Percentiles rank a stretch among this genome's conserved stretches.
Conservation (phyloP, 345 rosid species). For the Hevea brasiliensis region DNA sequence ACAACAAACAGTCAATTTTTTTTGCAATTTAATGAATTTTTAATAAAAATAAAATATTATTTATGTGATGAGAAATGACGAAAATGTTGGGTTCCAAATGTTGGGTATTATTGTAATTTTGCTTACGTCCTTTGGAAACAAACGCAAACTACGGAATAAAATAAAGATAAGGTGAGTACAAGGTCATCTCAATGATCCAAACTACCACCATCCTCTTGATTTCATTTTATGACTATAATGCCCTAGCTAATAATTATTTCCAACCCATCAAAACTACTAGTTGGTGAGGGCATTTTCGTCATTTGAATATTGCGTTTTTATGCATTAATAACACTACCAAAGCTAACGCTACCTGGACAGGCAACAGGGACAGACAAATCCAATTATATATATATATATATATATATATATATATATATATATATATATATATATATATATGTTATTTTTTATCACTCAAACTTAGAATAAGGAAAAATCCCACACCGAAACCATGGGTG, state of each 20-base stretch:
- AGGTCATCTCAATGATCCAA: conserved; percentile 62
- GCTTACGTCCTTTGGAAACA: conserved; percentile 33
- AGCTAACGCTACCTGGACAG: not conserved
- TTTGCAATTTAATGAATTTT: too few species aligned
- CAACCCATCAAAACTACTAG: not conserved
- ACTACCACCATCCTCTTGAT: conserved; percentile 44
- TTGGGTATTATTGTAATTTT: conserved; percentile 38
- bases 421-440: not conserved
- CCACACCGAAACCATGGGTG: conserved; percentile 17
- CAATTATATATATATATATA: not conserved
- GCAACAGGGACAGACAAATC: not conserved
- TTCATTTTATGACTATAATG: conserved; percentile 21
- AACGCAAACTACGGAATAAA: conserved; percentile 52
- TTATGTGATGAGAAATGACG: too few species aligned
- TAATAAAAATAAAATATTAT: too few species aligned
- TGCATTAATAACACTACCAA: conserved; percentile 21
- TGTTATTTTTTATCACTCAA: too few species aligned
- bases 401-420: not conserved
- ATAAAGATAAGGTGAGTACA: conserved; percentile 56
- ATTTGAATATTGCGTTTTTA: not conserved
- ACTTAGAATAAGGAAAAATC: too few species aligned
- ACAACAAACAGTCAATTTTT: too few species aligned
- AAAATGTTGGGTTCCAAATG: too few species aligned
- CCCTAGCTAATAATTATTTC: conserved; percentile 28
- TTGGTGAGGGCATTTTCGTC: conserved; percentile 33